Base-by-base conservation (phyloP, 805 yeast genomes). In the Maudiozyma barnettii region DNA sequence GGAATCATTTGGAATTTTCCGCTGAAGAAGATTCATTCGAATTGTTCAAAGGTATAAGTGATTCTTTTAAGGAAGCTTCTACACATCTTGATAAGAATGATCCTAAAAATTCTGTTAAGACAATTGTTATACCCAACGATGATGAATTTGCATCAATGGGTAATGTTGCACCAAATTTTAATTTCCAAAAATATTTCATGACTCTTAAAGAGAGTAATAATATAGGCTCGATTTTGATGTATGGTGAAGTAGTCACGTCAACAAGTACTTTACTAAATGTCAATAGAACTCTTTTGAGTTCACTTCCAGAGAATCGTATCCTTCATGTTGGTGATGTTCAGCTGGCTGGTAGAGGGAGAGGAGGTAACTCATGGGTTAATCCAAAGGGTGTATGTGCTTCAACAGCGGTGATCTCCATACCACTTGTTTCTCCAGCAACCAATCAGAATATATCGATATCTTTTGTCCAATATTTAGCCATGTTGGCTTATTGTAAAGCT, bases 301-400 rank as follows among this genome's bases (percentile, higher is more conserved):
- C 79, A 1, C 64, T 82, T 10, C 68, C 68, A 8, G 51, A 56
- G 19, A 59, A 54, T 36, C 49, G 65, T 0, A 47, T 54, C 39
- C 49, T 64, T 7, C 63, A 59, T 47, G 74, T 81, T 3, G 96
- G 95, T 0, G 81, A 90, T 1, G 77, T 84, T 3, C 99, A 93
- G 64, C 82, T 87, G 1, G 76, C 88, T 0, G 99, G 99, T 1
- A 73, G 91, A 43, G 99, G 99, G 2, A 77, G 99, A 48, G 95
- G 97, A 14, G 95, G 93, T 1, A 93, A 93, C 54, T 81, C 80
- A 2, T 93, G 99, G 99, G 82, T 93, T 21, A 90, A 87, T 54
- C 99, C 99, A 3, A 74, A 76, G 21, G 99, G 99, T 10, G 95
- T 89, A 1, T 67, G 88, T 64, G 95, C 98, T 0, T 77, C 81